These are phyloP conservation scores for Centrapalus pauciflorus DNA, from an alignment of 129 eudicot species.

Conservation along the genomic window DNA sequence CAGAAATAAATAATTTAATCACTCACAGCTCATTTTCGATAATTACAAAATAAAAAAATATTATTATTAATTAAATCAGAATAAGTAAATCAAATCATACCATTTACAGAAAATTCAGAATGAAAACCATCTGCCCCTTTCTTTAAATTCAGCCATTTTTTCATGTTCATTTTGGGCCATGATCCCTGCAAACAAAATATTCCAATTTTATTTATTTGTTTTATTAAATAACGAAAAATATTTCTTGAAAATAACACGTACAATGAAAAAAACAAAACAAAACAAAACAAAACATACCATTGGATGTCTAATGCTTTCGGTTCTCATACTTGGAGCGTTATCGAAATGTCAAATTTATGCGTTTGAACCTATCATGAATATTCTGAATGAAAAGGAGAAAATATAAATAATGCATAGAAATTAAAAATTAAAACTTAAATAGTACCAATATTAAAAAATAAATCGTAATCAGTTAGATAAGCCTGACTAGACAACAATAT, in stretches of 20 bases:
- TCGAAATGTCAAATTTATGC: conserved; percentile 7
- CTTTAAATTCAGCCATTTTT: conserved; percentile 65
- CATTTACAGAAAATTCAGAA: conserved; percentile 46
- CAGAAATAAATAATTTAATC: neutral
- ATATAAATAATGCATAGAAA: too few species aligned
- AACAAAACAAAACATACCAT: conserved; percentile 29
- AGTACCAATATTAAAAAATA: neutral
- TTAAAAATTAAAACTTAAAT: too few species aligned
- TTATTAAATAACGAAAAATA: neutral
- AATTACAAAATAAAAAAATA: neutral
- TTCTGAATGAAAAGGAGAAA: too few species aligned
- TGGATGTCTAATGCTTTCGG: conserved; percentile 29
- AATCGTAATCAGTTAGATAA: conserved; percentile 6
- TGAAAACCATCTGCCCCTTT: conserved; percentile 43
- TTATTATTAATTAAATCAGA: neutral
- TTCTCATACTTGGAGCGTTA: conserved; percentile 32
- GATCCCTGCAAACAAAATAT: conserved; percentile 36
- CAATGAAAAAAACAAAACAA: neutral
- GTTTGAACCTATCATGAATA: conserved; percentile 15
- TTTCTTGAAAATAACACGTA: neutral
- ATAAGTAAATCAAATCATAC: conserved; percentile 24
- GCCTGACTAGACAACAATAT: conserved; percentile 4
- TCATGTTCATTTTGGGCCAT: conserved; percentile 69
- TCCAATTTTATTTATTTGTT: neutral
- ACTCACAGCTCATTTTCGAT: conserved; percentile 11